These are phyloP conservation scores for Tuber indicum DNA, from an alignment of 495 filamentous ascomycete species.

Conservation along the genomic window DNA sequence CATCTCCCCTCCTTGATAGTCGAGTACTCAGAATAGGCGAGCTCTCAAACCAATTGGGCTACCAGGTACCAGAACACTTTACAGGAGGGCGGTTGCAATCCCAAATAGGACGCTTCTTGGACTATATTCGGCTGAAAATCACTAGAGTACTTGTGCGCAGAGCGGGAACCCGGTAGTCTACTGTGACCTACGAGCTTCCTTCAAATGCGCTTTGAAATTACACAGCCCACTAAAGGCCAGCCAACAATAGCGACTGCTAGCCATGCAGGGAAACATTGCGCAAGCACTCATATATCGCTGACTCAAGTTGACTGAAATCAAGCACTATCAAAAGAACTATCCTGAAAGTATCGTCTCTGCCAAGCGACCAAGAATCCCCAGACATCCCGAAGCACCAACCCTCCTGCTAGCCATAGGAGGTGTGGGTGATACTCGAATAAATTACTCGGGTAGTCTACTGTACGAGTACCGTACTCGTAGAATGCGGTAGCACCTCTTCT, in stretches of 20 bases:
- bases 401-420: too few species aligned
- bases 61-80: too few species aligned
- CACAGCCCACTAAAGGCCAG: not conserved
- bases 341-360: not conserved
- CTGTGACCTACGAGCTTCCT: not conserved
- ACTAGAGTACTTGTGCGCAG: not conserved
- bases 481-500: too few species aligned
- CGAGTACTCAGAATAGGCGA: too few species aligned
- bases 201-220: not conserved
- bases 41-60: too few species aligned
- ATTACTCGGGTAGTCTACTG: too few species aligned
- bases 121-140: not conserved
- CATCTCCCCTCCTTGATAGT: too few species aligned
- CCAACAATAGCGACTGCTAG: not conserved
- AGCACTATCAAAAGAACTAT: not conserved
- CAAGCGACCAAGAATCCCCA: too few species aligned
- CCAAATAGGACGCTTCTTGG: not conserved
- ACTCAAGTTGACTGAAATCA: not conserved
- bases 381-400: too few species aligned
- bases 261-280: not conserved
- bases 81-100: too few species aligned
- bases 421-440: too few species aligned
- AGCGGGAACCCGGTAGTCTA: not conserved
- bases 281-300: not conserved
- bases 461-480: too few species aligned